Evolutionary conservation across 192 early-diverging fungal genomes (phyloP), one percentile per base, ranked within the genome.

Genomic region (Coemansia sp.): DNA sequence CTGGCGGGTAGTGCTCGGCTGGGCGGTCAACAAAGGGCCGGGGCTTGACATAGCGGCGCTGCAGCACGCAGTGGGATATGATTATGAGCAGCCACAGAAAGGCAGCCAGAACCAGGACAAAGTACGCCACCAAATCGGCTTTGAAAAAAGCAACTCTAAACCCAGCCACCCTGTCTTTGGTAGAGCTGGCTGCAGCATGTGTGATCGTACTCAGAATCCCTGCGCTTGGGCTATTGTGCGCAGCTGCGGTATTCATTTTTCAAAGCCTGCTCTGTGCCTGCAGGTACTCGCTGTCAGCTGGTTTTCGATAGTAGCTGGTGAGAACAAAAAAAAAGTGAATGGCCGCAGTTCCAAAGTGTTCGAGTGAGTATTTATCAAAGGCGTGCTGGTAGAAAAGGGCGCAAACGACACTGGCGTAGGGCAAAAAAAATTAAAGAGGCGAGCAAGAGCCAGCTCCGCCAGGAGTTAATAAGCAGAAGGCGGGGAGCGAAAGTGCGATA

Each of bases 1-100:
- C 96, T 6, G 90, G 91, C 1, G 94, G 94, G 23, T 84, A 75
- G 21, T 70, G 68, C 17, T 62, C 61, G 10, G 63, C 38, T 14
- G 74, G 72, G 65, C 80, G 80, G 63, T 74, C 68, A 11, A 73
- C 75, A 64, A 76, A 76, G 14, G 75, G 72, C 26, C 62, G 74
- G 11, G 44, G 68, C 30, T 32, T 70, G 38, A 82, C 80, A 38
- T 82, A 82, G 44, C 80, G 80, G 35, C 72, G 64, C 68, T 82
- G 80, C 59, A 82, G 46, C 53, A 82, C 80, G 37, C 65, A 74
- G 38, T 77, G 80, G 37, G 74, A 76, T 42, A 76, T 55, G 13
- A 68, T 19, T 52, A 76, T 82, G 13, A 82, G 53, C 43, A 52
- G 19, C 74, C 67, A 74, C 58, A 69, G 66, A 38, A 76, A 70